phyloP scores from a whole-genome alignment of 108 stramenopile species.

The Stephanodiscus triporus region DNA sequence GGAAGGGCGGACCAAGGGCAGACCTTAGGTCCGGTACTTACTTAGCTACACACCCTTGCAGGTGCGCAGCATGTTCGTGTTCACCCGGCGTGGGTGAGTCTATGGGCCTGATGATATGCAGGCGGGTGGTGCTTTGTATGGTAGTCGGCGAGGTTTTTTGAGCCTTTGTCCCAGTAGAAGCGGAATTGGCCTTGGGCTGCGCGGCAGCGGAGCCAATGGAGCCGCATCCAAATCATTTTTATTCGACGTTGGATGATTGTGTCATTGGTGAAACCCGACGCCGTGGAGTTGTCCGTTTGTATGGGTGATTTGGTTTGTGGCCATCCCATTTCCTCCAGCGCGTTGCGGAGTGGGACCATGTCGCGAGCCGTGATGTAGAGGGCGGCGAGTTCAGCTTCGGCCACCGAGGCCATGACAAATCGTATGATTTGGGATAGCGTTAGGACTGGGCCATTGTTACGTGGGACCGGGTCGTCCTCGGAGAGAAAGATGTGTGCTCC shows the following conservation, averaged over 20 bases:
- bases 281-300: conserved; percentile 51
- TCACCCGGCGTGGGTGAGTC: background rate
- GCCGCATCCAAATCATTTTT: conserved; percentile 11
- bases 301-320: conserved; percentile 50
- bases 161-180: conserved; percentile 1
- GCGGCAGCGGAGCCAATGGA: conserved; percentile 9
- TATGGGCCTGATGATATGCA: background rate
- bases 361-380: conserved; percentile 42
- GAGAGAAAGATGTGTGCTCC: conserved; percentile 37
- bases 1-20: too few species aligned
- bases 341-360: conserved; percentile 14
- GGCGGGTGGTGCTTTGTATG: conserved; percentile 6
- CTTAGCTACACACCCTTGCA: too few species aligned
- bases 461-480: background rate
- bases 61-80: too few species aligned
- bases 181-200: conserved; percentile 13
- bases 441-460: conserved; percentile 30
- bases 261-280: conserved; percentile 52
- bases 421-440: conserved; percentile 11
- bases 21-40: too few species aligned
- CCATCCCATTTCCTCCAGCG: conserved; percentile 48
- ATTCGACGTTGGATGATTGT: conserved; percentile 48
- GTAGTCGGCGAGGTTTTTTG: conserved; percentile 9
- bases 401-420: conserved; percentile 25
- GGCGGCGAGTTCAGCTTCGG: conserved; percentile 50